Base-by-base conservation (phyloP, 805 yeast species). In the Saccharomycopsis synnaedendra region DNA sequence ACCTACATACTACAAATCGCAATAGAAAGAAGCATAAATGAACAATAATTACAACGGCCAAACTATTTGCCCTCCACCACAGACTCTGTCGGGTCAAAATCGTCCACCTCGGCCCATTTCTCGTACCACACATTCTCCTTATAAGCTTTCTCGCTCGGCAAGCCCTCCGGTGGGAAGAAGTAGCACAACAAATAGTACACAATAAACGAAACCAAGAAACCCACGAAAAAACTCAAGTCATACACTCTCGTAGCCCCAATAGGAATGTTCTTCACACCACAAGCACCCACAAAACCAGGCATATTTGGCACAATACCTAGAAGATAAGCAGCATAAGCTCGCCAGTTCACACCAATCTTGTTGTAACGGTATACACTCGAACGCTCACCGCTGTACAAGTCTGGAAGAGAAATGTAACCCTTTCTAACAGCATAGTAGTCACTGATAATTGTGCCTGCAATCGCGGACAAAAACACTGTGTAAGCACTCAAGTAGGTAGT, bases 201-300 rank as follows among this genome's bases (percentile, higher is more conserved):
- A 3, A 70, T 40, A 48, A 74, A 74, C 0, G 94, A 69, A 1
- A 75, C 61, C 36, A 77, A 57, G 64, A 82, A 85, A 1, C 96
- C 96, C 50, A 82, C 72, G 55, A 87, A 79, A 68, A 80, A 87
- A 62, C 82, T 82, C 56, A 87, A 66, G 52, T 80, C 67, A 67
- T 84, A 87, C 42, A 87, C 76, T 49, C 76, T 70, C 50, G 77
- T 75, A 7, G 95, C 95, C 33, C 90, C 95, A 42, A 68, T 66
- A 32, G 95, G 94, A 10, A 86, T 94, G 5, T 43, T 48, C 51
- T 69, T 72, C n/a, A 79, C 74, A 38, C 81, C 85, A 29, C 85
- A 78, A 6, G 88, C 87, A 54, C 95, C 87, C 5, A 82, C 90
- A 57, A 87, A 87, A 1, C 96, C 96, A 27, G 83, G 83, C 58